Evolutionary conservation across 768 basidiomycete genomes (phyloP), one percentile per base, ranked within the genome.

Genomic region (Psilocybe azurescens): DNA sequence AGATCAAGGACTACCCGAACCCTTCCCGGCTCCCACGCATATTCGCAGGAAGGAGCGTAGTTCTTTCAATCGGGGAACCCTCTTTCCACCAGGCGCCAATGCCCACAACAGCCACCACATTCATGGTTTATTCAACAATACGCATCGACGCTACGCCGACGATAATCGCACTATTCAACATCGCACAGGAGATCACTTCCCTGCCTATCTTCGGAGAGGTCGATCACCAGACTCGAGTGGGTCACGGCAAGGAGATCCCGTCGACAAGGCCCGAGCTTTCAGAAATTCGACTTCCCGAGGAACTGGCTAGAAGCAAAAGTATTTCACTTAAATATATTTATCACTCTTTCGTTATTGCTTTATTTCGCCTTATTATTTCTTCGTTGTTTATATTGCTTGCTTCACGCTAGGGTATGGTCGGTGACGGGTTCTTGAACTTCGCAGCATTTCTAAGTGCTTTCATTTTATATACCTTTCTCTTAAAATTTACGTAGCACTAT

Each of bases 1-100:
- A 7, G 78, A 86, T 56, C 85, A 89, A 74, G 94, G 94, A 6
- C 78, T 89, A 24, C 86, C 87, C 0, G 89, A 95, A 70, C 89
- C 89, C 28, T 95, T 95, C 76, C 93, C 93, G 1, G 79, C 88
- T 41, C 90, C 93, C 32, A 94, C 92, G 9, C 92, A 94, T 71
- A 82, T 91, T 49, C 78, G 88, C 47, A 82, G 93, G 69, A 93
- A 93, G 71, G 92, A 93, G 74, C 84, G 92, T n/a, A 92, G 90
- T 69, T 88, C 87, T 9, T 83, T 85, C 66, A 94, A 92, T 69
- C 86, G 90, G 41, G 90, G 89, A 2, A 86, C 88, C 33, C 73
- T 93, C 47, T 93, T 84, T 67, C 87, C 87, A 33, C 85, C 86
- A 39, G 80, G 81, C 56, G 53, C 63, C 55, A 69, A 68, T 38